Evolutionary conservation across 108 stramenopile genomes (phyloP).

Genomic region (Skeletonema costatum): DNA sequence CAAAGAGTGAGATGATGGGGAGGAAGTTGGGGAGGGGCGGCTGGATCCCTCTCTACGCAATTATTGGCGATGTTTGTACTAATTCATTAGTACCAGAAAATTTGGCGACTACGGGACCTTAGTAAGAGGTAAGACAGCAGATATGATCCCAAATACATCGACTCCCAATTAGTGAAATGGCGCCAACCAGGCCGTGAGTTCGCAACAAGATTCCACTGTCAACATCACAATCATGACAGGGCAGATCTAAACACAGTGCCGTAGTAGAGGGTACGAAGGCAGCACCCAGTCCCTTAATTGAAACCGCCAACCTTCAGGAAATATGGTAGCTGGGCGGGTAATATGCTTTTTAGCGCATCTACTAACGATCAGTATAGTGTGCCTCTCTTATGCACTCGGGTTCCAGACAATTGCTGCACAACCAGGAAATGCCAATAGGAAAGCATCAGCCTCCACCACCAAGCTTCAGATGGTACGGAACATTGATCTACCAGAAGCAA

Average conservation of each 20-base stretch:
- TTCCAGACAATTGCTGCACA: not conserved
- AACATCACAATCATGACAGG: no score
- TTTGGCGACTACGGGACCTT: not conserved
- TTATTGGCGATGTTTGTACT: not conserved
- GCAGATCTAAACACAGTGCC: no score
- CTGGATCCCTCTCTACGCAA: not conserved
- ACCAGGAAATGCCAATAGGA: not conserved
- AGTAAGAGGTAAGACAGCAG: not conserved
- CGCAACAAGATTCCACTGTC: no score
- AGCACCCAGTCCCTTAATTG: no score
- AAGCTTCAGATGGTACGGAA: slow-evolving; percentile 72
- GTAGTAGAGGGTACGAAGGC: no score
- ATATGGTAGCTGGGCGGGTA: no score
- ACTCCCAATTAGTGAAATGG: not conserved
- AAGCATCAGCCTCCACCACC: not conserved
- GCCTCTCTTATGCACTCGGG: not conserved
- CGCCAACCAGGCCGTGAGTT: no score
- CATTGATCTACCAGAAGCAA: slow-evolving; percentile 74
- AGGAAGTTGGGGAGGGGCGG: not conserved
- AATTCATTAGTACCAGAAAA: not conserved
- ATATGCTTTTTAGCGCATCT: not conserved
- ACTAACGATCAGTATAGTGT: not conserved
- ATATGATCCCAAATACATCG: no score
- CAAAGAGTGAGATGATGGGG: not conserved
- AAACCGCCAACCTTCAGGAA: no score